Evolutionary conservation across 805 yeast species (phyloP), one percentile per base, ranked within the genome.

Genomic region (Saccharomycopsis synnaedendra): DNA sequence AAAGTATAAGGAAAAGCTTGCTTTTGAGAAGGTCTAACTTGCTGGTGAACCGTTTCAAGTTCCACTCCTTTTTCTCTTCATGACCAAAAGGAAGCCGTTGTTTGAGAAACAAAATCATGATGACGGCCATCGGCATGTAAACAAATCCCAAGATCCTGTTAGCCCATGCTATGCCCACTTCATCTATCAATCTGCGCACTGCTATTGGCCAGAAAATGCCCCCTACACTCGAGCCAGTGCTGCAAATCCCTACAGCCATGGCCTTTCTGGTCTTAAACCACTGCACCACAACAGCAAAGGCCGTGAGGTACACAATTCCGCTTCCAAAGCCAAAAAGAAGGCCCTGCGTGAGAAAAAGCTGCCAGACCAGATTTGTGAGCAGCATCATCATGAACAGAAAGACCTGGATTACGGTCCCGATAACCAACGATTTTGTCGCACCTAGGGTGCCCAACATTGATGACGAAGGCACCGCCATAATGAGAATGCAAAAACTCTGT

Each of bases 341-440:
- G 2, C 81, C 81, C 57, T 76, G 80, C 5, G 78, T 68, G 47
- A 75, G 57, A 56, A 65, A 72, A 8, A 76, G 54, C 51, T 76
- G 78, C 78, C 79, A 76, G 8, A 70, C 56, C 27, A 65, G 56
- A 2, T 62, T 68, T 28, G 75, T 66, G 42, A 70, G 64, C 2
- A 76, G 69, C 4, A 75, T 70, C 57, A 74, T 56, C 56, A 75
- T 65, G 38, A 71, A 60, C 1, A 75, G 72, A 5, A 68, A 60
- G 28, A 70, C 62, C 55, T 70, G 70, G 36, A 74, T 53, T 1
- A 64, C 38, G 7, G 73, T 65, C 0, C 83, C 84, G 4, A 67
- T 31, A 2, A 61, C 53, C 1, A 71, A 55, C 4, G 68, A 64
- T 32, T 56, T 48, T 41, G 57, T 56, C 35, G 69, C 64, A 0